These are phyloP conservation scores for Rhizomucor miehei DNA, from an alignment of 371 early-diverging fungal species.

Conservation along the genomic window DNA sequence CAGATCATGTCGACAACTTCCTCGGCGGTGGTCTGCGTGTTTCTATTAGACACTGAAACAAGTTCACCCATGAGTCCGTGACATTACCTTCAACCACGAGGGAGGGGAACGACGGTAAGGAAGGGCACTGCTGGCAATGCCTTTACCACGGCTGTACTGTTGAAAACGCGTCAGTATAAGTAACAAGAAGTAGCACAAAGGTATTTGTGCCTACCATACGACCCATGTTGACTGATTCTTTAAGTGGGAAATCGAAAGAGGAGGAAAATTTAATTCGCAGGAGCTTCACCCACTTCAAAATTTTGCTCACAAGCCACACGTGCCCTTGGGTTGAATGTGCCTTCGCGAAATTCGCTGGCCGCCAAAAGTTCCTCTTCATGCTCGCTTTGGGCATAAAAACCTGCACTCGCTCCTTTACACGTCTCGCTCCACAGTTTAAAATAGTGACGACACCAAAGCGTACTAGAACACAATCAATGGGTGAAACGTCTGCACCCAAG, in stretches of 20 bases:
- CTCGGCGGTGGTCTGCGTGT: constrained; percentile 70
- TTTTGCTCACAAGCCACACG: no score
- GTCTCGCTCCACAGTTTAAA: no score
- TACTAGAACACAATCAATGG: no score
- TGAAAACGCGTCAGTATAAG: not conserved
- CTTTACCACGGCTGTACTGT: constrained; percentile 96
- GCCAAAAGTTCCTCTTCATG: no score
- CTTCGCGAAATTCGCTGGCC: no score
- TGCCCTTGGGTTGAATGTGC: no score
- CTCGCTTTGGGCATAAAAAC: no score
- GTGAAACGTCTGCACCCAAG: no score
- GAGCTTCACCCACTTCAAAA: not conserved
- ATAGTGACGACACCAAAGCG: no score
- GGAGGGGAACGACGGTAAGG: constrained; percentile 99
- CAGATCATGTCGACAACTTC: constrained; percentile 98
- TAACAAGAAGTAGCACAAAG: not conserved
- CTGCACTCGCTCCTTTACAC: no score
- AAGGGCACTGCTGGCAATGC: constrained; percentile 97
- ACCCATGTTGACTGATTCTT: constrained; percentile 26
- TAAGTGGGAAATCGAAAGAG: constrained; percentile 15
- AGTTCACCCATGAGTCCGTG: not conserved
- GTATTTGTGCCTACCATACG: constrained; percentile 20
- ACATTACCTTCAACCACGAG: constrained; percentile 86
- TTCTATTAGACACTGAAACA: not conserved
- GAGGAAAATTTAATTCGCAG: not conserved